Conservation (phyloP, 2,329 filamentous ascomycete species). For the Xylaria sp. region DNA sequence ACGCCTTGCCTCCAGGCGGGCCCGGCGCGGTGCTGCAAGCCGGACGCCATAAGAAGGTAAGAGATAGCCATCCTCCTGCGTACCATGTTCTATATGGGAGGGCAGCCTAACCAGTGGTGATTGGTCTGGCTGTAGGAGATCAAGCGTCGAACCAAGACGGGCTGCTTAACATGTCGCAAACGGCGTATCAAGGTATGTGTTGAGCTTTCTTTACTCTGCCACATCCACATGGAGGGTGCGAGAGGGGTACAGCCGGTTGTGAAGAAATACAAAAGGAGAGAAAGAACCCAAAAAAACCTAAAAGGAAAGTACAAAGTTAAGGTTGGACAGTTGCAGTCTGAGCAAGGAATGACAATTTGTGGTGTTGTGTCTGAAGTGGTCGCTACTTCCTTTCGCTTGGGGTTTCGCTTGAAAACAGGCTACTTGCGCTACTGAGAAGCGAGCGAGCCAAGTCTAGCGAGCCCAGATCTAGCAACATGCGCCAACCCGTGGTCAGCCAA, state of each 20-base stretch:
- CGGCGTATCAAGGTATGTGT: constrained; percentile 70
- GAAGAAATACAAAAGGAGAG: not conserved
- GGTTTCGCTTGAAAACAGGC: constrained; percentile 52
- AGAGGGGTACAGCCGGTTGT: constrained; percentile 9
- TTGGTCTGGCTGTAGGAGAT: constrained; percentile 61
- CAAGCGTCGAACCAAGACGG: constrained; percentile 71
- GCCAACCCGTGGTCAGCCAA: constrained; percentile 39
- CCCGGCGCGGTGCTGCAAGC: constrained; percentile 59
- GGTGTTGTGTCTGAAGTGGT: constrained; percentile 30
- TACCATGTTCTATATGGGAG: constrained; percentile 45
- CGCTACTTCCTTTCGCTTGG: constrained; percentile 45
- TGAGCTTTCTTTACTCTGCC: constrained; percentile 23
- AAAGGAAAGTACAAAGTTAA: constrained; percentile 13
- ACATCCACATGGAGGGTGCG: constrained; percentile 13
- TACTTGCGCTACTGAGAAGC: constrained; percentile 52
- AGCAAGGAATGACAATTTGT: constrained; percentile 29
- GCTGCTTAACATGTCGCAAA: constrained; percentile 71
- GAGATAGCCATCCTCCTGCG: constrained; percentile 9
- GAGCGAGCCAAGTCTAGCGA: constrained; percentile 45
- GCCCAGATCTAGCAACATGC: constrained; percentile 35
- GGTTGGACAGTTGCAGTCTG: constrained; percentile 20
- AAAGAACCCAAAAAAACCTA: not conserved
- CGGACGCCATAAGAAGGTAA: constrained; percentile 68
- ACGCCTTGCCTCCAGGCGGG: constrained; percentile 60
- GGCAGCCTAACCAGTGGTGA: constrained; percentile 32